phyloP scores from a whole-genome alignment of 2,329 filamentous ascomycete genomes.

The Claviceps pazoutovae region DNA sequence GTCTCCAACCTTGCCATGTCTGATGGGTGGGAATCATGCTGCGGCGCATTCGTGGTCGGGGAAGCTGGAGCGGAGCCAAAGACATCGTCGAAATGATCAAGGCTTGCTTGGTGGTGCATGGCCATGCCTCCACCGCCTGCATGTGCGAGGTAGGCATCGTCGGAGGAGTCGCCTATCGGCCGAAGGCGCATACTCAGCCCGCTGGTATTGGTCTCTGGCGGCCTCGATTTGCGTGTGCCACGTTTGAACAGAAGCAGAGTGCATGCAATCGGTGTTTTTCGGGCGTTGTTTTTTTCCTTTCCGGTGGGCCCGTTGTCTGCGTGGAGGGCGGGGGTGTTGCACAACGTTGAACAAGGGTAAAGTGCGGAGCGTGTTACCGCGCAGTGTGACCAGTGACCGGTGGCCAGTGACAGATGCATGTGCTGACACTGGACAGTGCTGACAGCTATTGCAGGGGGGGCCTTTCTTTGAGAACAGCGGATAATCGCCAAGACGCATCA shows the following conservation, averaged over 20 bases:
- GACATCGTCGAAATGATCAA: slow-evolving; percentile 22
- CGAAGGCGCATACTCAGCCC: slow-evolving; percentile 20
- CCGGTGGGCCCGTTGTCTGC: neutral
- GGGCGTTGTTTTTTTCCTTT: neutral
- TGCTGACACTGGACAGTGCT: too few species aligned
- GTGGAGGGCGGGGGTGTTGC: too few species aligned
- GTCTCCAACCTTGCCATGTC: slow-evolving; percentile 63
- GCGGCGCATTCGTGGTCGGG: slow-evolving; percentile 7
- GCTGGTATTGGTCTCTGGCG: neutral
- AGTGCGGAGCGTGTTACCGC: too few species aligned
- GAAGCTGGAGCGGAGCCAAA: slow-evolving; percentile 18
- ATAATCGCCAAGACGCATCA: too few species aligned
- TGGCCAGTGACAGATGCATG: too few species aligned
- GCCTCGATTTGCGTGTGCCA: neutral
- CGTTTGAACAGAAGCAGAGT: too few species aligned
- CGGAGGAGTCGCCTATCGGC: slow-evolving; percentile 16
- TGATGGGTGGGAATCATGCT: slow-evolving; percentile 27
- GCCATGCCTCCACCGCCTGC: neutral
- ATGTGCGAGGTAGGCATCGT: slow-evolving; percentile 14
- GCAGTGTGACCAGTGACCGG: too few species aligned
- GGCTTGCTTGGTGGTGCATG: neutral
- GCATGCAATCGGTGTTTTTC: too few species aligned
- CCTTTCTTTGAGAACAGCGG: too few species aligned
- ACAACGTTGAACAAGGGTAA: too few species aligned
- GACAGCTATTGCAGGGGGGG: too few species aligned